These are phyloP conservation scores for Epichloe scottii DNA, from an alignment of 2,329 filamentous ascomycete species.

Conservation along the genomic window DNA sequence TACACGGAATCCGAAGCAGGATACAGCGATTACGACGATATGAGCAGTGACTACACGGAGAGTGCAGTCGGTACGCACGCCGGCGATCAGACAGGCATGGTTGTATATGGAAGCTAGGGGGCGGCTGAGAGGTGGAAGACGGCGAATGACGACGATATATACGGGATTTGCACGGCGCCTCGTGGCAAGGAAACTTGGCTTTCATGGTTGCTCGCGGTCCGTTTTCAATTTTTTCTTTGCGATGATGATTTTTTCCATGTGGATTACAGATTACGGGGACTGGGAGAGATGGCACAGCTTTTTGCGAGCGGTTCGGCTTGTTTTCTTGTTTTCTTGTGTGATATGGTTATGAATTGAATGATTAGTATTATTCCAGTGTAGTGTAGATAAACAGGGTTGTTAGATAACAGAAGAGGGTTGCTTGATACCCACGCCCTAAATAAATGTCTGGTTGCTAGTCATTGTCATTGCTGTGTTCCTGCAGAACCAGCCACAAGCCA, in stretches of 20 bases:
- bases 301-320: neutral
- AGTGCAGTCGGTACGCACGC: conserved; percentile 18
- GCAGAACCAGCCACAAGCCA: no score
- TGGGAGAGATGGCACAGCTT: neutral
- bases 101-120: conserved; percentile 17
- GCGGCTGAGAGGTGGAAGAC: neutral
- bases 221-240: neutral
- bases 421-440: no score
- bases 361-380: neutral
- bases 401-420: no score
- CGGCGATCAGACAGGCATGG: conserved; percentile 20
- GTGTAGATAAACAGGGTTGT: no score
- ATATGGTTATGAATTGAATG: neutral
- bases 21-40: conserved; percentile 28
- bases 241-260: neutral
- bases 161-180: neutral
- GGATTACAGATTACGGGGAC: neutral
- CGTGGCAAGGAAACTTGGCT: neutral
- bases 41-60: conserved; percentile 36
- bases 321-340: neutral
- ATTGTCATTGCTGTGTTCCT: no score
- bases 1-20: conserved; percentile 24
- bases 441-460: neutral
- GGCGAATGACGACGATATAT: neutral
- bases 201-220: neutral